These are phyloP conservation scores for Alternaria panax DNA, from an alignment of 2,329 filamentous ascomycete species.

Conservation along the genomic window DNA sequence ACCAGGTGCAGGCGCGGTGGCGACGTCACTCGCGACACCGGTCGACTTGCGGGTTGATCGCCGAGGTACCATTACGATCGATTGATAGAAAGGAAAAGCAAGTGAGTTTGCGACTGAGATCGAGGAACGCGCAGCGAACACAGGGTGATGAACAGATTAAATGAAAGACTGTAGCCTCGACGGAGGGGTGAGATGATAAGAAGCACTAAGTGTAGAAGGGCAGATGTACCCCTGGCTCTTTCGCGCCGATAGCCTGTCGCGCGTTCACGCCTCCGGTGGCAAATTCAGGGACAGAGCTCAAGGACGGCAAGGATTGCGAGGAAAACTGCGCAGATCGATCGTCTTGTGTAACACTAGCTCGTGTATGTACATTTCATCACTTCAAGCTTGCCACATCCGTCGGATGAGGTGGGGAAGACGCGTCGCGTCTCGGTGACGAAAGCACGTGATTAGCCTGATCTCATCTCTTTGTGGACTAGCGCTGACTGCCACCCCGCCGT, in stretches of 20 bases:
- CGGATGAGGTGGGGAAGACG: slow-evolving; percentile 6
- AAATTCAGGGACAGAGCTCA: slow-evolving; percentile 21
- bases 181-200: slow-evolving; percentile 10
- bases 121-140: neutral
- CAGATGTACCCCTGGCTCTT: slow-evolving; percentile 28
- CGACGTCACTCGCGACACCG: slow-evolving; percentile 13
- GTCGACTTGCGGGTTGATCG: slow-evolving; percentile 37
- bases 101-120: neutral
- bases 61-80: slow-evolving; percentile 31
- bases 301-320: neutral
- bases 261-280: slow-evolving; percentile 38
- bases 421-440: slow-evolving; percentile 14
- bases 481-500: neutral
- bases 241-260: slow-evolving; percentile 35
- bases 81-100: slow-evolving; percentile 3
- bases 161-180: slow-evolving; percentile 10
- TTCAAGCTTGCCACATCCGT: neutral
- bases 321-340: slow-evolving; percentile 1
- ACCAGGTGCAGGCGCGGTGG: slow-evolving; percentile 11
- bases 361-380: neutral
- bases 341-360: neutral
- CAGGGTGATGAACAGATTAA: neutral
- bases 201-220: slow-evolving; percentile 26
- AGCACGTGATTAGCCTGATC: slow-evolving; percentile 10
- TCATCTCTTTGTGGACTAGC: slow-evolving; percentile 5